Base-by-base conservation (phyloP, 768 basidiomycete genomes). In the Fomitopsis serialis region DNA sequence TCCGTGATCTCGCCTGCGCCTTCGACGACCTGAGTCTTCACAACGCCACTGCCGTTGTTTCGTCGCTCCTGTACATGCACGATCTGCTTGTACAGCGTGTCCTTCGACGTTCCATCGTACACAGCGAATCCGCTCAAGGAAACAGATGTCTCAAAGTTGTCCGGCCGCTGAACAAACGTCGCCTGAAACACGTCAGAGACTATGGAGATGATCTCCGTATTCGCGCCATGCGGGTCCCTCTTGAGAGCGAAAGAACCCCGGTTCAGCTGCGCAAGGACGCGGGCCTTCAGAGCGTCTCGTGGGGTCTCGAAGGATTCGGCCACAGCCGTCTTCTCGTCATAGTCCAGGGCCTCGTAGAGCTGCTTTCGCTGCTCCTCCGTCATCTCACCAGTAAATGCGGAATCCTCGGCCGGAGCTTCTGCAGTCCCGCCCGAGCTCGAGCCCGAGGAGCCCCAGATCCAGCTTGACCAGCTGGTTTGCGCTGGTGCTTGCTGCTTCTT, bases 341-440 rank as follows among this genome's bases (percentile, higher is more conserved):
- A 95, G 69, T 98, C 92, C 37, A 98, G 82, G 23, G 87, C 80
- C 61, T 91, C 87, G 68, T 96, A 94, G 13, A 98, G 78, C 68
- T 98, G 81, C 66, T 85, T 85, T 48, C 90, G 82, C 68, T 98
- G 92, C 64, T 93, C 89, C 32, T 91, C 92, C 13, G 89, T 94
- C 79, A 97, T 89, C 34, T 79, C 65, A 17, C 82, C 80, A 23
- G 78, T 74, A 54, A 90, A 86, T 2, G 77, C 71, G 48, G 76
- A 59, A 44, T 87, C 84, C 35, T 82, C 78, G 45, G 70, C 53
- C 37, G 13, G 37, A 40, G 37, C 19, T 40, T 40, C 37, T 40
- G 37, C 6, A 17, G 8, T 19, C 8, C 37, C 61, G 63, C 58
- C 24, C 29, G 61, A 36, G 24, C 70, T 56, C 19, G 82, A 74